Conservation (phyloP, 1,284 basidiomycete species). For the Puccinia novopanici region DNA sequence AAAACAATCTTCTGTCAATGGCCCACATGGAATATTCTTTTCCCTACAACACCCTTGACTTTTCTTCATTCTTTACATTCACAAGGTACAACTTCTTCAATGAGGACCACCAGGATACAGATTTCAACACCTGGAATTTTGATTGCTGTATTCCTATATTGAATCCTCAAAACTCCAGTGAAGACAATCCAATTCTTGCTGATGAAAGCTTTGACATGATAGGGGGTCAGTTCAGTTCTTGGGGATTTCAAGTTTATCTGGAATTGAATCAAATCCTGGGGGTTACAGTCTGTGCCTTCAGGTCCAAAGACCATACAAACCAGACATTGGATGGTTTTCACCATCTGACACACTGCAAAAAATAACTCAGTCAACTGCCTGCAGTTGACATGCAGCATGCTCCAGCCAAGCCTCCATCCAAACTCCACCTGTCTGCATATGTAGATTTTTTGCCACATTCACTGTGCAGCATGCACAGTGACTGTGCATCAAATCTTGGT, state of each 20-base stretch:
- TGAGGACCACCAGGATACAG: neutral
- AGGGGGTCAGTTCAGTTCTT: slow-evolving; percentile 2
- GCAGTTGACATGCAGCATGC: too few species aligned
- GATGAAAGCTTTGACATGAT: neutral
- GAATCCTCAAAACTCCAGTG: neutral
- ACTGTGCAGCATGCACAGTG: too few species aligned
- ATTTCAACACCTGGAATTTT: neutral
- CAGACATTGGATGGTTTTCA: too few species aligned
- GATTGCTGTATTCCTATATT: neutral
- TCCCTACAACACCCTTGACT: neutral
- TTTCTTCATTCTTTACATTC: neutral
- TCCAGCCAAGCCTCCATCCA: too few species aligned
- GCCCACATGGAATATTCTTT: neutral
- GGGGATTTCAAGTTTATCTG: slow-evolving; percentile 5
- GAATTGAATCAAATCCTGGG: neutral
- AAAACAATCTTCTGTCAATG: neutral
- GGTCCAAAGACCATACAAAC: too few species aligned
- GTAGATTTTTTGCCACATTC: too few species aligned
- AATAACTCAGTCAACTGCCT: too few species aligned
- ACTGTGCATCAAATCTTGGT: too few species aligned
- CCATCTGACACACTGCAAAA: too few species aligned
- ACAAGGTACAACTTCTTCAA: slow-evolving; percentile 9
- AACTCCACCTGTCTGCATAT: too few species aligned
- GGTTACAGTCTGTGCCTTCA: too few species aligned
- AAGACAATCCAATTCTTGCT: slow-evolving; percentile 7